These are phyloP conservation scores for Purshia tridentata DNA, from an alignment of 306 rosid species.

Conservation along the genomic window DNA sequence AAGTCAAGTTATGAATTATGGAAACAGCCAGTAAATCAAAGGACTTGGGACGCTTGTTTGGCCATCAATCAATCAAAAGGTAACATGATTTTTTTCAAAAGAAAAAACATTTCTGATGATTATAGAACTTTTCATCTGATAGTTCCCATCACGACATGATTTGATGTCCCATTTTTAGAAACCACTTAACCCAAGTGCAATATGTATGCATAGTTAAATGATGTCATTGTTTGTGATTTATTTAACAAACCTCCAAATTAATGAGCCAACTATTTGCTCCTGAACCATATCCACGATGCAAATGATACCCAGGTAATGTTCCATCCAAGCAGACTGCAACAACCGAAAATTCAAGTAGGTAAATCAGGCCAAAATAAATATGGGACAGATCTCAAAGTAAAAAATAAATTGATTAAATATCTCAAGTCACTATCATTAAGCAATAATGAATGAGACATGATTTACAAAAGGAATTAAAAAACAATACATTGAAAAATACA, in stretches of 20 bases:
- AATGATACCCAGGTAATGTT: conserved; percentile 86
- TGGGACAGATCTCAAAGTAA: conserved; percentile 12
- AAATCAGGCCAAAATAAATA: conserved; percentile 17
- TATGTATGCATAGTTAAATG: not conserved
- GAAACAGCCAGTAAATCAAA: not conserved
- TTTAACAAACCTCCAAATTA: conserved; percentile 83
- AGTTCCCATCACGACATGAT: not conserved
- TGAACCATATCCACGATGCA: conserved; percentile 80
- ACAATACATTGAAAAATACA: not conserved
- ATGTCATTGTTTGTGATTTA: not conserved
- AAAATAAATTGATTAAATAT: not conserved
- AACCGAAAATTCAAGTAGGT: not conserved
- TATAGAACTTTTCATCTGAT: not conserved
- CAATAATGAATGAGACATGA: conserved; percentile 8
- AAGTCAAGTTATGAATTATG: conserved; percentile 14
- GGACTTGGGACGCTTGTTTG: not conserved
- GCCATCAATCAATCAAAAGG: not conserved
- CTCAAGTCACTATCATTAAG: conserved; percentile 7
- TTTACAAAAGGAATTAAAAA: conserved; percentile 1
- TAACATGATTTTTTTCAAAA: not conserved
- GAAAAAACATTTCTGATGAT: not conserved
- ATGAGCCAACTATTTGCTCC: conserved; percentile 88
- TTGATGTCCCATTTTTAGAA: not conserved
- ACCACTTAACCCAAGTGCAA: not conserved
- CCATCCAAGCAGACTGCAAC: conserved; percentile 92